Conservation (phyloP, 768 basidiomycete genomes). For the Cystobasidium tubakii region DNA sequence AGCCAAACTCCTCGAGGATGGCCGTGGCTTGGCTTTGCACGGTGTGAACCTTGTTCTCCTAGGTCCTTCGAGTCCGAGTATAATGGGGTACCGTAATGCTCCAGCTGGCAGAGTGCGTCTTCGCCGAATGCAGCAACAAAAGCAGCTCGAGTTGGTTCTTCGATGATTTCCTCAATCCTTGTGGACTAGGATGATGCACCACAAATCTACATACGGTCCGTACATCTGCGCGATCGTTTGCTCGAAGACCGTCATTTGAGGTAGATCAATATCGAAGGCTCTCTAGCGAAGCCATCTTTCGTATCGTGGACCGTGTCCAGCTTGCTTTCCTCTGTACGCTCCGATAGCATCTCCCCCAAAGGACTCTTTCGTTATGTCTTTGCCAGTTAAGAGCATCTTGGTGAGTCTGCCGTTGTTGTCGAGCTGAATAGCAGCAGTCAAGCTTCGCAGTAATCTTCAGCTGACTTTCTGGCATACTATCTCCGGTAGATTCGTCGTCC, state of each 20-base stretch:
- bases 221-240: neutral
- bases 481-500: neutral
- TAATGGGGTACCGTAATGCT: too few species aligned
- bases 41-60: too few species aligned
- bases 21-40: too few species aligned
- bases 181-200: neutral
- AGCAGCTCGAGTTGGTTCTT: too few species aligned
- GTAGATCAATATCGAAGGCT: neutral
- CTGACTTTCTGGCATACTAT: neutral
- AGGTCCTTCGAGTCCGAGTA: too few species aligned
- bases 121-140: too few species aligned
- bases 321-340: neutral
- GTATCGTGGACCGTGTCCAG: conserved; percentile 4
- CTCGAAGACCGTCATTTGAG: neutral
- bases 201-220: neutral
- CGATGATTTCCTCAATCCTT: conserved; percentile 1
- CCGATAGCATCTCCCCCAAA: neutral
- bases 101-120: too few species aligned
- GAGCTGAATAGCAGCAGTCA: neutral
- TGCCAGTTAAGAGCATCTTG: neutral
- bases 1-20: too few species aligned
- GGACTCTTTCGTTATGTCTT: neutral
- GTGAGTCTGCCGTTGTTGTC: neutral
- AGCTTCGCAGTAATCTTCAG: neutral
- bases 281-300: neutral